Base-by-base conservation (phyloP, 768 basidiomycete species). In the Suillus subalutaceus region DNA sequence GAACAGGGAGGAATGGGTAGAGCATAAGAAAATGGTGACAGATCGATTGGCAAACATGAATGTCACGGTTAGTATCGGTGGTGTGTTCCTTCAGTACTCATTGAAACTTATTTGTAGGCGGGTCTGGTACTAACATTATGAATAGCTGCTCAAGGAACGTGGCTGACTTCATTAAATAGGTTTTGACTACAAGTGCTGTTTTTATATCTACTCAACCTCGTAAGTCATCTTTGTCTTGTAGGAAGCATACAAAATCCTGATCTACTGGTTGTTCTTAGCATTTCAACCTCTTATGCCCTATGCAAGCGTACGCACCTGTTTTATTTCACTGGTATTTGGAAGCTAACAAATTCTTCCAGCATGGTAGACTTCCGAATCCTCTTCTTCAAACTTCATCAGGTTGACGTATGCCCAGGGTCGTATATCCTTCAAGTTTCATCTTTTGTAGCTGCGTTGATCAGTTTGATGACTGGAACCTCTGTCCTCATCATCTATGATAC, bases 121-220 rank as follows among this genome's bases (percentile, higher is more conserved):
- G 35, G 56, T 57, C 56, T 57, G 35, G 56, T 57, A n/a, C 37
- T 1, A 15, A 57, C 12, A 16, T 35, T 23, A 37, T n/a, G 3
- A 7, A 18, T n/a, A 15, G n/a, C 37, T 57, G 35, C 37, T 38
- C n/a, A 9, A 26, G 23, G 16, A 41, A 18, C 2, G 55, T 30
- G 38, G 40, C 16, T 59, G 20, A 56, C 10, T 56, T 56, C 20
- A 35, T 56, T 6, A 10, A 40, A 59, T 41, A 59, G 40, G 38
- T 59, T 41, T 59, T 59, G 58, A 59, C 38, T 4, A 40, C 58
- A 59, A 40, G 58, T 26, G 40, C 58, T 59, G 38, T 59, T 30
- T 59, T 59, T 2, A 40, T 59, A 40, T 30, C 58, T 2, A 59
- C 58, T 18, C 2, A 18, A 6, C 58, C 38, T 40, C 58, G 23